A percentile compares a stretch with the other conserved stretches of the same genome.
phyloP scores from a whole-genome alignment of 2,329 filamentous ascomycete species.

The Cladobotryum mycophilum region DNA sequence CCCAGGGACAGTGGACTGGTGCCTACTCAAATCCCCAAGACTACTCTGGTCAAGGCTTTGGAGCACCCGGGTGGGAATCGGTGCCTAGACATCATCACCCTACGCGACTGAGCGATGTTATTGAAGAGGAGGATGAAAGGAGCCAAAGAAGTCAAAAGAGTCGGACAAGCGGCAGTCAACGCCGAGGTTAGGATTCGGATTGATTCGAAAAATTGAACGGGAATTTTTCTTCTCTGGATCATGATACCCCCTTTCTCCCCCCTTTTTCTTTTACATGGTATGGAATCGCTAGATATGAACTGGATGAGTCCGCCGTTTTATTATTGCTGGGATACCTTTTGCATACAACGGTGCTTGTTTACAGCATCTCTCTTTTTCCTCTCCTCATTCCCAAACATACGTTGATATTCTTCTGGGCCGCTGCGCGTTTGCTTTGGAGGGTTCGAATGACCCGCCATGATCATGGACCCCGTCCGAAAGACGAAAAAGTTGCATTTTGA shows the following conservation, averaged over 20 bases:
- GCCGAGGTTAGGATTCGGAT: slow-evolving; percentile 34
- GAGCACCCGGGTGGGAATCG: slow-evolving; percentile 66
- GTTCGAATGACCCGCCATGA: background rate
- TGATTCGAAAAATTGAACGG: slow-evolving; percentile 3
- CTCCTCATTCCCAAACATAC: background rate
- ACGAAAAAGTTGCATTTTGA: slow-evolving; percentile 5
- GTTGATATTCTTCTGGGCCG: slow-evolving; percentile 7
- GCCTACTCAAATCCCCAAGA: slow-evolving; percentile 44
- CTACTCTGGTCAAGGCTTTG: slow-evolving; percentile 62
- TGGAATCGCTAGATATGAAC: background rate
- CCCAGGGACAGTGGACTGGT: slow-evolving; percentile 35
- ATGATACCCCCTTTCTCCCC: no score
- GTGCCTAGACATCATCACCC: slow-evolving; percentile 79
- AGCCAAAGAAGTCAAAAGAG: slow-evolving; percentile 61
- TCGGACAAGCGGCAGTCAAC: slow-evolving; percentile 64
- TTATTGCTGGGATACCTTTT: background rate
- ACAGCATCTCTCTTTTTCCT: slow-evolving; percentile 1
- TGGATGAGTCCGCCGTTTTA: background rate
- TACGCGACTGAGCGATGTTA: slow-evolving; percentile 79
- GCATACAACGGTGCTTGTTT: background rate
- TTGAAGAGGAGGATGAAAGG: slow-evolving; percentile 78
- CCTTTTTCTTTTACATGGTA: background rate
- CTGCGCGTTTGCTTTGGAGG: slow-evolving; percentile 3
- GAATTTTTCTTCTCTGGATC: background rate
- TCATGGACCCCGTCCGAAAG: background rate